phyloP scores from a whole-genome alignment of 2,329 filamentous ascomycete species.

The Corinectria fuckeliana region DNA sequence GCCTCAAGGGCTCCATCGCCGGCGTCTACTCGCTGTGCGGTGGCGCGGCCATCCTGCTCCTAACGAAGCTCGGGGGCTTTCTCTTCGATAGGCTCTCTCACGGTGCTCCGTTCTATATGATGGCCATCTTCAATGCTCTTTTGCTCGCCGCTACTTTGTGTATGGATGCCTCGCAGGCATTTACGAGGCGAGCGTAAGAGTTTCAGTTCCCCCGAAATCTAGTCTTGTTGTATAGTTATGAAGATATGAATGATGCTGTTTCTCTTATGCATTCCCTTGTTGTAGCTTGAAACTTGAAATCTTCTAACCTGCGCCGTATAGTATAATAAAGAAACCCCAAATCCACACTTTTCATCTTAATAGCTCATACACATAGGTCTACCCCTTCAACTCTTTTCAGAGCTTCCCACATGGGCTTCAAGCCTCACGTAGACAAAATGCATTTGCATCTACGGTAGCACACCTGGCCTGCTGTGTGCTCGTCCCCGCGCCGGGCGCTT shows the following conservation, averaged over 20 bases:
- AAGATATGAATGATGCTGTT: constrained; percentile 23
- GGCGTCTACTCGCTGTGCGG: constrained; percentile 93
- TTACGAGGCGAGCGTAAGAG: constrained; percentile 33
- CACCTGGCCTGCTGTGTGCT: no score
- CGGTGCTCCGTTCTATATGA: constrained; percentile 91
- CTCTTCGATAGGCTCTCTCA: constrained; percentile 79
- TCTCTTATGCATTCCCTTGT: background rate
- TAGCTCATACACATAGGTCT: background rate
- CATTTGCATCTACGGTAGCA: background rate
- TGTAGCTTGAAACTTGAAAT: background rate
- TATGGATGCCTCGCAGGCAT: constrained; percentile 55
- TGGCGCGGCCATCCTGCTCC: constrained; percentile 84
- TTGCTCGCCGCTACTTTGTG: constrained; percentile 65
- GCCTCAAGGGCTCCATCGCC: constrained; percentile 90
- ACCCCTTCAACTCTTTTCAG: background rate
- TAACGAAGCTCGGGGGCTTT: constrained; percentile 89
- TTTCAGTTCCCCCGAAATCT: background rate
- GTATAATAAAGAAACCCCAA: background rate
- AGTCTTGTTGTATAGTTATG: constrained; percentile 12
- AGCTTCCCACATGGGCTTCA: background rate
- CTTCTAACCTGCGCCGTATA: background rate
- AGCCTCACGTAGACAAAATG: background rate
- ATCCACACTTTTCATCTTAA: background rate
- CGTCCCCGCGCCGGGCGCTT: background rate
- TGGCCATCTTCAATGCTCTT: constrained; percentile 84